Conservation (phyloP, 2,329 filamentous ascomycete species). For the Talaromyces sp. region DNA sequence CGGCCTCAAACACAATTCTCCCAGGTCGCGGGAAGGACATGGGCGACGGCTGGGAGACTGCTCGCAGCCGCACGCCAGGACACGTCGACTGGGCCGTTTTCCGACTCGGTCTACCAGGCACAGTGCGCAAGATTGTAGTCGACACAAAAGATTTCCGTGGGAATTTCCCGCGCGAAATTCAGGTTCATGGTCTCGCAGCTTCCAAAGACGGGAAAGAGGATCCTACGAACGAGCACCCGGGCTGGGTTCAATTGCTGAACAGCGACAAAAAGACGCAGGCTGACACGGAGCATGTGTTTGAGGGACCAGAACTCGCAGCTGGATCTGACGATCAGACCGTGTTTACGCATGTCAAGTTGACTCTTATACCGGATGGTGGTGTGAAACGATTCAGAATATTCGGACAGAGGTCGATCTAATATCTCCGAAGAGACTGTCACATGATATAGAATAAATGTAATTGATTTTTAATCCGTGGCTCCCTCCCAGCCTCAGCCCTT, state of each 20-base stretch:
- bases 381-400: conserved; percentile 82
- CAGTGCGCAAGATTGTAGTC: conserved; percentile 38
- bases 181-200: conserved; percentile 35
- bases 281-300: conserved; percentile 42
- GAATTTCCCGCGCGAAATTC: conserved; percentile 41
- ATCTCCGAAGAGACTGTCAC: not conserved
- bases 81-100: conserved; percentile 44
- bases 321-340: conserved; percentile 61
- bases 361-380: conserved; percentile 89
- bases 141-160: conserved; percentile 47
- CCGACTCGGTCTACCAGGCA: conserved; percentile 38
- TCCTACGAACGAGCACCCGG: conserved; percentile 32
- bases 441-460: not conserved
- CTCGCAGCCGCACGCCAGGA: conserved; percentile 36
- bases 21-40: conserved; percentile 45
- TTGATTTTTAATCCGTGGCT: not conserved
- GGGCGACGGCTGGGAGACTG: conserved; percentile 46
- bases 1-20: conserved; percentile 39
- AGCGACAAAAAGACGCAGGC: conserved; percentile 38
- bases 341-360: conserved; percentile 82
- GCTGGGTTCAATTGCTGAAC: conserved; percentile 37
- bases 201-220: conserved; percentile 23
- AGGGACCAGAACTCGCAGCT: conserved; percentile 50
- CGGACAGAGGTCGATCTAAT: conserved; percentile 51
- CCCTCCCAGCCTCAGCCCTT: not conserved